Conservation (phyloP, 2,329 filamentous ascomycete genomes). For the Phyllosticta ampelicida region DNA sequence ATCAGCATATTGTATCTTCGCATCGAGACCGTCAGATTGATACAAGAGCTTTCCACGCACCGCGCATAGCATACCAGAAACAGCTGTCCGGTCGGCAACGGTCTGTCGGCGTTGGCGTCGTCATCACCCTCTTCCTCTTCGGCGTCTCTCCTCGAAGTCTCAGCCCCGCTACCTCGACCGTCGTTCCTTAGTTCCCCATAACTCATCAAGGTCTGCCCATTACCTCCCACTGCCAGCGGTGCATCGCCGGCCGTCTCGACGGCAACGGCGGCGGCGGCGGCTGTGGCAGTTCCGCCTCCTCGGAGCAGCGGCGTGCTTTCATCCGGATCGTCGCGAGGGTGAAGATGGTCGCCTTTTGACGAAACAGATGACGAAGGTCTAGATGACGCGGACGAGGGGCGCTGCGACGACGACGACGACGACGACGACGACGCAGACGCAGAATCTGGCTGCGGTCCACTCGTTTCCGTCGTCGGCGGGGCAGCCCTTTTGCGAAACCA, state of each 20-base stretch:
- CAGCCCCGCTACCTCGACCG: neutral
- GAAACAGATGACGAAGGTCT: neutral
- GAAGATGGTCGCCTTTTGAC: neutral
- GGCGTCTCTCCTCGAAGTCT: neutral
- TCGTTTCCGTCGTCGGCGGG: neutral
- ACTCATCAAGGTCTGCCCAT: neutral
- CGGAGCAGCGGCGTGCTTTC: conserved; percentile 15
- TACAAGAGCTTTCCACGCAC: conserved; percentile 2
- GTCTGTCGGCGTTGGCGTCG: conserved; percentile 18
- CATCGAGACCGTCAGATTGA: neutral
- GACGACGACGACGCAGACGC: neutral
- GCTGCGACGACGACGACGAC: neutral
- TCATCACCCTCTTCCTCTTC: neutral
- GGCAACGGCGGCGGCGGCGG: conserved; percentile 12
- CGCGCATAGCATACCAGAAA: conserved; percentile 62
- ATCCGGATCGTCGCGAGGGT: conserved; percentile 11
- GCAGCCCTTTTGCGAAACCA: neutral
- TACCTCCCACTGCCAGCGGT: neutral
- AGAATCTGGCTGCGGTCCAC: neutral
- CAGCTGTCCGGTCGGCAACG: conserved; percentile 44
- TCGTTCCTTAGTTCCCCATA: neutral
- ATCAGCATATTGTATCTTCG: neutral
- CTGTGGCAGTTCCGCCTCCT: conserved; percentile 16
- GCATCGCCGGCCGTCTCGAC: neutral
- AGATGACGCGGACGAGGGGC: neutral